Conservation (phyloP, 2,329 filamentous ascomycete species). For the Dothideomycetes sp. region DNA sequence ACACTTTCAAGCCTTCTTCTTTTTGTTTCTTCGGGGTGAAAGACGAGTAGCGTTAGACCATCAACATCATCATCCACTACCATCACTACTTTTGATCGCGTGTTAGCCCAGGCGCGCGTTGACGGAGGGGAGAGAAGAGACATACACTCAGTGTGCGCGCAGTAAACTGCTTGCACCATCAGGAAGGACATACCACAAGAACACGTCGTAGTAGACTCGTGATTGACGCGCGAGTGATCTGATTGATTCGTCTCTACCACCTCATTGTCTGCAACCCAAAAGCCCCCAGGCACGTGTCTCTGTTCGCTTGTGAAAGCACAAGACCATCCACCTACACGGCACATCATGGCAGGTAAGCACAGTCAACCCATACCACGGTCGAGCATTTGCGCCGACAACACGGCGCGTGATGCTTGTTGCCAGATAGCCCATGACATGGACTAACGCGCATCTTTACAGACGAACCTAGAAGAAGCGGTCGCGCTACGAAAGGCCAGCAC, state of each 20-base stretch:
- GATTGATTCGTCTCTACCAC: slow-evolving; percentile 7
- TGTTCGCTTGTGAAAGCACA: neutral
- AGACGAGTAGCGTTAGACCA: too few species aligned
- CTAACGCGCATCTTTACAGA: slow-evolving; percentile 36
- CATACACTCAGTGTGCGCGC: too few species aligned
- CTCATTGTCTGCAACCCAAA: slow-evolving; percentile 3
- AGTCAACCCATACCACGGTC: neutral
- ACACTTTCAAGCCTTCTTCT: too few species aligned
- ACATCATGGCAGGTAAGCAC: slow-evolving; percentile 17
- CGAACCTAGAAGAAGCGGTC: slow-evolving; percentile 86
- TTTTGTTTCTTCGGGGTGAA: too few species aligned
- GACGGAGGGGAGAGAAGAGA: too few species aligned
- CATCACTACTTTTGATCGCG: too few species aligned
- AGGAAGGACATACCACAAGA: too few species aligned
- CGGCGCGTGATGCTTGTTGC: neutral
- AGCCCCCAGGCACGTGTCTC: neutral
- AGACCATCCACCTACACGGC: neutral
- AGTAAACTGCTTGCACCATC: too few species aligned
- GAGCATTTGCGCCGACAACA: neutral
- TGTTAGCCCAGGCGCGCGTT: too few species aligned
- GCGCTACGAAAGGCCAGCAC: slow-evolving; percentile 94
- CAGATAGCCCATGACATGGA: neutral
- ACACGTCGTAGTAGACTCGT: too few species aligned
- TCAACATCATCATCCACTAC: too few species aligned
- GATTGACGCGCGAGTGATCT: neutral